These are phyloP conservation scores for Xylariaceae sp. DNA, from an alignment of 2,329 filamentous ascomycete species.

Conservation along the genomic window DNA sequence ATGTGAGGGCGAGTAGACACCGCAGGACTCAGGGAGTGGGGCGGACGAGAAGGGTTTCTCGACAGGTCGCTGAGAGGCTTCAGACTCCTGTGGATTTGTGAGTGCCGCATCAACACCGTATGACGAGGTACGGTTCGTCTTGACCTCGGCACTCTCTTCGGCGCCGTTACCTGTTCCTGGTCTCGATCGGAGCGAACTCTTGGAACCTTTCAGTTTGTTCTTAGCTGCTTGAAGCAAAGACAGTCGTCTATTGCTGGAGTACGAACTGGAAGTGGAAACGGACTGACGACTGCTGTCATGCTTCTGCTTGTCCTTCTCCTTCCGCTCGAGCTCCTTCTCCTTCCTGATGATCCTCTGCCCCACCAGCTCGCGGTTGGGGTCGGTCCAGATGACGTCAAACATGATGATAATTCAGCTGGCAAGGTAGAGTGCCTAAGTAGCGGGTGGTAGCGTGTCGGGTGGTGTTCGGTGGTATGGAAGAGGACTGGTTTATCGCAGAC, in stretches of 20 bases:
- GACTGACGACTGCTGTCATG: conserved; percentile 32
- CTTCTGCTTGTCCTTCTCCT: conserved; percentile 31
- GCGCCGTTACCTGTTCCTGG: conserved; percentile 1
- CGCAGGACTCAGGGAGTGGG: conserved; percentile 17
- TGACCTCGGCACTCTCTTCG: conserved; percentile 11
- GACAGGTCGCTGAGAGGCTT: conserved; percentile 17
- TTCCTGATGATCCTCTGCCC: conserved; percentile 51
- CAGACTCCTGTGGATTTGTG: conserved; percentile 18
- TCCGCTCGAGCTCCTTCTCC: conserved; percentile 30
- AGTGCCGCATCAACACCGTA: conserved; percentile 25
- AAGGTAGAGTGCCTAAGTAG: not conserved
- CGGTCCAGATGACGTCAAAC: conserved; percentile 59
- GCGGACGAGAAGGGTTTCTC: conserved; percentile 15
- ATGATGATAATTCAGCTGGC: conserved; percentile 32
- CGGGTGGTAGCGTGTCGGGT: not conserved
- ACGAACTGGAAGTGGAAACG: conserved; percentile 41
- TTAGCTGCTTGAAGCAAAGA: conserved; percentile 44
- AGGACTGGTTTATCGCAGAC: too few species aligned
- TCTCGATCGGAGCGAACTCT: conserved; percentile 17
- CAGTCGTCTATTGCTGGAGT: conserved; percentile 38
- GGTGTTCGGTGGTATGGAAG: not conserved
- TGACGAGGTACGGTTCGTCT: conserved; percentile 17
- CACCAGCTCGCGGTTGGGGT: conserved; percentile 49
- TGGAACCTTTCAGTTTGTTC: conserved; percentile 32
- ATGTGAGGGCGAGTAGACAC: conserved; percentile 29